Base-by-base conservation (phyloP, 441 rosid genomes). In the Daphne laureola region DNA sequence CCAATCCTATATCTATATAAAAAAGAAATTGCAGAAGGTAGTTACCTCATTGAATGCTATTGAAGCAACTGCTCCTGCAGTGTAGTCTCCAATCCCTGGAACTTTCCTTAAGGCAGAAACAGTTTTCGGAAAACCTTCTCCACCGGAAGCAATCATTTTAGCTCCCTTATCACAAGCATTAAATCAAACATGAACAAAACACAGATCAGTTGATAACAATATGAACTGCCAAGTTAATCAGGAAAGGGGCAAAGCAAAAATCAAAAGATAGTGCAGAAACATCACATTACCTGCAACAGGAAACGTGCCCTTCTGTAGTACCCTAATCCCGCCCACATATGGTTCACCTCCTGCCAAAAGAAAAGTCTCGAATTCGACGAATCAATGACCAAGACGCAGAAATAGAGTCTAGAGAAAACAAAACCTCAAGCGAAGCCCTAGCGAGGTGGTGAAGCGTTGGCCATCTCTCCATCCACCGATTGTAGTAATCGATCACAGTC, bases 281-380 rank as follows among this genome's bases (percentile, higher is more conserved):
- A 17, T 12, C 1, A 48, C 14, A 0, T 67, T 60, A 91, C 96
- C 90, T 91, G 90, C 56, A 83, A 69, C 41, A 87, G 81, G 72
- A 86, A 91, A 57, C 98, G 93, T 15, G 93, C 96, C 38, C 96
- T 78, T 68, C 98, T 76, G 51, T 91, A 91, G 71, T 87, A 91
- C 9, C 96, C 96, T 61, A 87, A 67, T 47, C 98, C 96, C 35
- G 96, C 98, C 96, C 96, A 91, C 88, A 87, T 82, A 65, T 91
- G 86, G 59, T 91, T 91, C 64, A 87, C 96, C 73, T 91, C 96
- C 96, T 91, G 80, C 69, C 66, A 50, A 55, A 51, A 14, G 18
- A 51, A 41, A 31, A 31, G 38, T 31, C 38, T 31, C 36, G 4
- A 31, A 31, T 27, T 31, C 31, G 14, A 54, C 26, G 17, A 43